A percentile compares a stretch with the other conserved stretches of the same genome.
These are phyloP conservation scores for Metschnikowia corniflorae DNA, from an alignment of 805 yeast species.

Conservation along the genomic window DNA sequence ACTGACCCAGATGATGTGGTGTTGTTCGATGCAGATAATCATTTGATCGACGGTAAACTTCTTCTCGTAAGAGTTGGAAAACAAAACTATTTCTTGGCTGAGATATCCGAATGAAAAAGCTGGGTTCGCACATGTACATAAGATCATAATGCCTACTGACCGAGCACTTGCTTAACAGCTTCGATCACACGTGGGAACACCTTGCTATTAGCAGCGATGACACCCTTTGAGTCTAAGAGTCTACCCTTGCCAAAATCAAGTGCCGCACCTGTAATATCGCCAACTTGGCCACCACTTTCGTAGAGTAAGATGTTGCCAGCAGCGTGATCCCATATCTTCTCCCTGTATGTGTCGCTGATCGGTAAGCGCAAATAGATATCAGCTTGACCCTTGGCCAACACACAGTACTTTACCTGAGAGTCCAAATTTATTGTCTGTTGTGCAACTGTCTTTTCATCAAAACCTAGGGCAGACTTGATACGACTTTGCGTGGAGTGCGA, in stretches of 20 bases:
- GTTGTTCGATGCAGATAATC: slow-evolving; percentile 42
- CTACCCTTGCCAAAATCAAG: slow-evolving; percentile 87
- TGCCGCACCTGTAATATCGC: slow-evolving; percentile 72
- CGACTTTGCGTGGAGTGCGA: slow-evolving; percentile 80
- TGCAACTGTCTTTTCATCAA: slow-evolving; percentile 48
- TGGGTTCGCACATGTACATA: no score
- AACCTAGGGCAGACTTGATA: slow-evolving; percentile 60
- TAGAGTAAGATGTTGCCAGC: slow-evolving; percentile 84
- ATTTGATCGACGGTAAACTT: slow-evolving; percentile 56
- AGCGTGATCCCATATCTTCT: slow-evolving; percentile 99
- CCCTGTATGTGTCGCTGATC: slow-evolving; percentile 67
- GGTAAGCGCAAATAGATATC: slow-evolving; percentile 91
- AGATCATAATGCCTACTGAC: background rate
- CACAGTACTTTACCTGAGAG: slow-evolving; percentile 95
- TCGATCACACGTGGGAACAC: slow-evolving; percentile 49
- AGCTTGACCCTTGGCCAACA: slow-evolving; percentile 85
- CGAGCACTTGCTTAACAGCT: slow-evolving; percentile 38
- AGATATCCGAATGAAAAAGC: slow-evolving; percentile 12
- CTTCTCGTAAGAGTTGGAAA: slow-evolving; percentile 76
- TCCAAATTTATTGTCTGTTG: slow-evolving; percentile 75
- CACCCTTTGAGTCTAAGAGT: slow-evolving; percentile 78
- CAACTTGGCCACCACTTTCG: slow-evolving; percentile 90
- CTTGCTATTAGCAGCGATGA: slow-evolving; percentile 70
- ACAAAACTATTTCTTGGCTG: slow-evolving; percentile 53
- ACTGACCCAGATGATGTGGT: slow-evolving; percentile 47